phyloP scores from a whole-genome alignment of 1,284 basidiomycete genomes.

The Austroboletus novae-zelandiae region DNA sequence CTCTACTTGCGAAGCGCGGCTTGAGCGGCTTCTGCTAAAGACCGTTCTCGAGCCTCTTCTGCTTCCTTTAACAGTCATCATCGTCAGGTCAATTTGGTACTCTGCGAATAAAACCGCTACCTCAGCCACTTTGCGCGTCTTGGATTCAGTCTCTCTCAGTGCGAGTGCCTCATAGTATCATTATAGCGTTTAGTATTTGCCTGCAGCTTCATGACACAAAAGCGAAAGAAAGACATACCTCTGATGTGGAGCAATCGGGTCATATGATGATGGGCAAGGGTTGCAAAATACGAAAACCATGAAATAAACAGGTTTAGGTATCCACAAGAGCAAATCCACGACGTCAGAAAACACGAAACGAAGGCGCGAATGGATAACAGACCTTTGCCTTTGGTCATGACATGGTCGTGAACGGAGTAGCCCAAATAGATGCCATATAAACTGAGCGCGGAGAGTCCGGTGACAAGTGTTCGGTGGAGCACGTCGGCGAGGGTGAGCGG shows the following conservation, averaged over 20 bases:
- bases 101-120: slow-evolving; percentile 4
- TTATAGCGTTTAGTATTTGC: neutral
- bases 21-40: slow-evolving; percentile 34
- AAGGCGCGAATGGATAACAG: neutral
- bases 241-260: slow-evolving; percentile 2
- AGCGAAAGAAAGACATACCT: slow-evolving; percentile 13
- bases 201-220: neutral
- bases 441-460: slow-evolving; percentile 27
- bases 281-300: neutral
- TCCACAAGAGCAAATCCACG: no score
- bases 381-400: slow-evolving; percentile 34
- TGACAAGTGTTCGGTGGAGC: slow-evolving; percentile 31
- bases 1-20: slow-evolving; percentile 15
- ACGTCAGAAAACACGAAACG: neutral
- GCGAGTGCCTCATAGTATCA: slow-evolving; percentile 19
- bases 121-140: slow-evolving; percentile 14
- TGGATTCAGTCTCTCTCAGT: slow-evolving; percentile 23
- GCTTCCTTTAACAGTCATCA: slow-evolving; percentile 12
- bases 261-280: neutral
- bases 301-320: no score
- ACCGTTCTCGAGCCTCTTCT: slow-evolving; percentile 29
- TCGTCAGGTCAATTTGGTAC: neutral
- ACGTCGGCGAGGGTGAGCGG: slow-evolving; percentile 28
- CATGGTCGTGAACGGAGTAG: slow-evolving; percentile 30
- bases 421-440: slow-evolving; percentile 34